These are phyloP conservation scores for Ganoderma resinaceum DNA, from an alignment of 1,284 basidiomycete genomes.

Conservation along the genomic window DNA sequence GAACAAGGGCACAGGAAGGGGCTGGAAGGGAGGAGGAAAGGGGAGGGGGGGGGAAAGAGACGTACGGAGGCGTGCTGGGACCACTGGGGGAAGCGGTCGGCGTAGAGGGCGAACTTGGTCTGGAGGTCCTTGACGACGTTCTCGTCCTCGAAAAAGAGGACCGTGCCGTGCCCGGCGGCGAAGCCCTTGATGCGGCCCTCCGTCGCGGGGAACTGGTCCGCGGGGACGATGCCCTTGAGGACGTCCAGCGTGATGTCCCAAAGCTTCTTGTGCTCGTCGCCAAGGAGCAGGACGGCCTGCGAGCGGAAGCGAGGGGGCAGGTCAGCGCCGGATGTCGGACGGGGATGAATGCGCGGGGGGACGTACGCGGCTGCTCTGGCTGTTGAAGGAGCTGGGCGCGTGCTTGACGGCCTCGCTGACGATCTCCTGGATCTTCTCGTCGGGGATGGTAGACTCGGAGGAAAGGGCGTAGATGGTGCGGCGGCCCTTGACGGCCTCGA, in stretches of 20 bases:
- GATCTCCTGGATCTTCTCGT: slow-evolving; percentile 36
- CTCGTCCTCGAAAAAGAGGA: slow-evolving; percentile 39
- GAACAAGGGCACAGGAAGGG: too few relatives aligned
- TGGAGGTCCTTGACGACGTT: slow-evolving; percentile 32
- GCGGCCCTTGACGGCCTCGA: slow-evolving; percentile 35
- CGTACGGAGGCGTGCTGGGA: slow-evolving; percentile 33
- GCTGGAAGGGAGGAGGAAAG: neutral
- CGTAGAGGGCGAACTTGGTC: slow-evolving; percentile 33
- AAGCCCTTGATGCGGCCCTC: slow-evolving; percentile 32
- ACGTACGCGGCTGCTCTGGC: slow-evolving; percentile 35
- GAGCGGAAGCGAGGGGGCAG: too few relatives aligned
- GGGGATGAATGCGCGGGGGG: neutral
- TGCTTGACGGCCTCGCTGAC: slow-evolving; percentile 33
- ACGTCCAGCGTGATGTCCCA: slow-evolving; percentile 34
- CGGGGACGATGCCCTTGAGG: slow-evolving; percentile 35
- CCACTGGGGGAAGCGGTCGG: slow-evolving; percentile 36
- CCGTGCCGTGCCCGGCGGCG: slow-evolving; percentile 35
- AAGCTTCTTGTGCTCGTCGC: slow-evolving; percentile 37
- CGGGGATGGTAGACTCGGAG: slow-evolving; percentile 33
- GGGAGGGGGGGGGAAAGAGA: neutral
- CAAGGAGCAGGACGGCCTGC: slow-evolving; percentile 34
- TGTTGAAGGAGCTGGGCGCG: slow-evolving; percentile 36
- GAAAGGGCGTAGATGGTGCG: slow-evolving; percentile 35
- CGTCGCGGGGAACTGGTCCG: slow-evolving; percentile 32
- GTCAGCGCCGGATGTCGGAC: too few relatives aligned